Evolutionary conservation across 768 basidiomycete genomes (phyloP).

Genomic region (Hemileccinum impolitum): DNA sequence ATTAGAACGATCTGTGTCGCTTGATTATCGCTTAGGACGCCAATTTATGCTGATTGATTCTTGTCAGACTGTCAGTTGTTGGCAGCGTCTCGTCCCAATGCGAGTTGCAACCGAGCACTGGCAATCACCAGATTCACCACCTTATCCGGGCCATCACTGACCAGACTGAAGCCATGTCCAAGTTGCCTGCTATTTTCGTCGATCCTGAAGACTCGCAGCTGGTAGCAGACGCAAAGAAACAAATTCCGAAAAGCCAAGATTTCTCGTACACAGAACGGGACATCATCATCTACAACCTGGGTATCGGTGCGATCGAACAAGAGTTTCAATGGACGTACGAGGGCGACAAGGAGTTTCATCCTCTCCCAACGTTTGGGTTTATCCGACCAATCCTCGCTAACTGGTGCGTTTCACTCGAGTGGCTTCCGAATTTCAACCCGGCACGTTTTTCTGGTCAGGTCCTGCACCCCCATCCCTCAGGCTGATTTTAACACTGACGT

Average conservation of each 20-base stretch:
- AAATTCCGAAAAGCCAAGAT: conserved; percentile 47
- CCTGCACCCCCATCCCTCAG: not conserved
- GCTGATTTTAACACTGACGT: not conserved
- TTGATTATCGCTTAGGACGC: no score
- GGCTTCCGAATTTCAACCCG: conserved; percentile 93
- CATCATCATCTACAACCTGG: conserved; percentile 92
- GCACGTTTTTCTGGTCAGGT: conserved; percentile 44
- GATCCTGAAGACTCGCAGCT: conserved; percentile 82
- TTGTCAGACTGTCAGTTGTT: no score
- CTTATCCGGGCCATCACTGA: no score
- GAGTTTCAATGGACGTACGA: conserved; percentile 93
- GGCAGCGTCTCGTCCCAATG: no score
- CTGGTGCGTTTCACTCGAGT: conserved; percentile 67
- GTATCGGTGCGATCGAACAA: conserved; percentile 88
- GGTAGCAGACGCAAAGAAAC: conserved; percentile 79
- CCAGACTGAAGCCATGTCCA: conserved; percentile 34
- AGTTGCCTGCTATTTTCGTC: conserved; percentile 50
- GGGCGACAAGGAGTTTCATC: conserved; percentile 78
- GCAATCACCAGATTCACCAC: not conserved
- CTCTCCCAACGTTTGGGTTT: conserved; percentile 92
- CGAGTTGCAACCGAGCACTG: no score
- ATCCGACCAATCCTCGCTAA: conserved; percentile 89
- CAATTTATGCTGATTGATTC: no score
- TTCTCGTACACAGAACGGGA: conserved; percentile 86
- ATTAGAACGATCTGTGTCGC: no score